Evolutionary conservation across 176 grass and related monocot genomes (phyloP).

Genomic region (Tillandsia leiboldiana): DNA sequence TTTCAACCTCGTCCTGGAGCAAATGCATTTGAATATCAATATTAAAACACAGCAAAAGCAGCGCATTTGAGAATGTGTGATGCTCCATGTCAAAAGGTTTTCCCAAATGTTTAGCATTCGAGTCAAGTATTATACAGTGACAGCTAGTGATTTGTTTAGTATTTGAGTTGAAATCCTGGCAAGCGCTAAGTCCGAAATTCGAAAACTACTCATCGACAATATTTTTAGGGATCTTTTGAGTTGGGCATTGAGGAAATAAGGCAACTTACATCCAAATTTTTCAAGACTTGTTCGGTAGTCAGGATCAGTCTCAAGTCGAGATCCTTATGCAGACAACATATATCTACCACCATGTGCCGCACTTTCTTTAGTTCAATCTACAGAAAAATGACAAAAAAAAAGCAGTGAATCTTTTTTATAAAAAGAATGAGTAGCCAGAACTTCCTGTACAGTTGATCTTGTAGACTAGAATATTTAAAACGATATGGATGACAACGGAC

Average conservation of each 20-base stretch:
- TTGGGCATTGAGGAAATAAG: background rate
- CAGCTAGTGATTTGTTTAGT: too few species aligned
- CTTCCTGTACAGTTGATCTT: background rate
- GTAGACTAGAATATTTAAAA: background rate
- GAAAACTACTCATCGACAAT: too few species aligned
- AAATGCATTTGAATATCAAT: slow-evolving; percentile 14
- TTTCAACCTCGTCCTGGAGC: slow-evolving; percentile 38
- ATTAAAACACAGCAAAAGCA: background rate
- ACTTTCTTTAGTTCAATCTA: slow-evolving; percentile 57
- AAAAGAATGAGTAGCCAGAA: background rate
- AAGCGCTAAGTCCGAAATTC: too few species aligned
- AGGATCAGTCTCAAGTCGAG: slow-evolving; percentile 69
- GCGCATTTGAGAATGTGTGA: background rate
- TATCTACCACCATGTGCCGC: slow-evolving; percentile 58
- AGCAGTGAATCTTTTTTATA: background rate
- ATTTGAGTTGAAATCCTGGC: too few species aligned
- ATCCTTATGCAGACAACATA: slow-evolving; percentile 59
- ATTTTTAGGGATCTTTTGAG: too few species aligned
- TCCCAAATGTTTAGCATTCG: too few species aligned
- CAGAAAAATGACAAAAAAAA: background rate
- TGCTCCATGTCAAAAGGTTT: background rate
- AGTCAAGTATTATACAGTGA: too few species aligned
- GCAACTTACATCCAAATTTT: slow-evolving; percentile 49
- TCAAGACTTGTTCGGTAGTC: slow-evolving; percentile 33
- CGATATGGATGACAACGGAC: background rate